phyloP scores from a whole-genome alignment of 441 rosid species.

The Erysimum cheiri region DNA sequence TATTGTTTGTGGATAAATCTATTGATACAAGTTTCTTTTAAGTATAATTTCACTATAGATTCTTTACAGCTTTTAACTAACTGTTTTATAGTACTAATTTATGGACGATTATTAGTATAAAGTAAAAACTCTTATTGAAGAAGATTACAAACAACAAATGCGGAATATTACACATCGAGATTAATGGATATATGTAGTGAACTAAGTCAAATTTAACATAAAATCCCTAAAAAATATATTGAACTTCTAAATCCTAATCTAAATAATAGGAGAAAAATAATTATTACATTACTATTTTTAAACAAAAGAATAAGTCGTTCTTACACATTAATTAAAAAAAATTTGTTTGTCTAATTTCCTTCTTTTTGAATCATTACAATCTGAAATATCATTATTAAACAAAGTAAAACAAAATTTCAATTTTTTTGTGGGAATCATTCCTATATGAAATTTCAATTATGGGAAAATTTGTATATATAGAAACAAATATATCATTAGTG shows the following conservation, averaged over 20 bases:
- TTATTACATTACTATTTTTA: constrained; percentile 4
- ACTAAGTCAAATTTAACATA: neutral
- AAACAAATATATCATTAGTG: too few relatives aligned
- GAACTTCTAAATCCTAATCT: neutral
- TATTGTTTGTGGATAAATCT: constrained; percentile 18
- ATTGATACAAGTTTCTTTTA: neutral
- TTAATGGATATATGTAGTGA: constrained; percentile 1
- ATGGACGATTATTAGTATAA: neutral
- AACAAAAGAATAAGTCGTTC: constrained; percentile 2
- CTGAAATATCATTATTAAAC: neutral
- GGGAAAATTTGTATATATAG: too few relatives aligned
- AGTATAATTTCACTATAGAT: neutral
- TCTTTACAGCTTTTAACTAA: constrained; percentile 5
- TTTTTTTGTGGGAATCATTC: too few relatives aligned
- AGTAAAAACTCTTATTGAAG: neutral
- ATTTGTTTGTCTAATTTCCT: neutral
- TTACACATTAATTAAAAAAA: neutral
- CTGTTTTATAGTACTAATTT: neutral
- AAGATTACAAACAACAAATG: neutral
- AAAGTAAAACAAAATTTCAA: too few relatives aligned
- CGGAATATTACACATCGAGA: constrained; percentile 10
- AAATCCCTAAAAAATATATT: neutral
- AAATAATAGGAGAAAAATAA: constrained; percentile 4
- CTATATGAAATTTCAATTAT: too few relatives aligned
- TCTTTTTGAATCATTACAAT: neutral